Evolutionary conservation across 2,329 filamentous ascomycete species (phyloP).

Genomic region (Paecilomyces niveus): DNA sequence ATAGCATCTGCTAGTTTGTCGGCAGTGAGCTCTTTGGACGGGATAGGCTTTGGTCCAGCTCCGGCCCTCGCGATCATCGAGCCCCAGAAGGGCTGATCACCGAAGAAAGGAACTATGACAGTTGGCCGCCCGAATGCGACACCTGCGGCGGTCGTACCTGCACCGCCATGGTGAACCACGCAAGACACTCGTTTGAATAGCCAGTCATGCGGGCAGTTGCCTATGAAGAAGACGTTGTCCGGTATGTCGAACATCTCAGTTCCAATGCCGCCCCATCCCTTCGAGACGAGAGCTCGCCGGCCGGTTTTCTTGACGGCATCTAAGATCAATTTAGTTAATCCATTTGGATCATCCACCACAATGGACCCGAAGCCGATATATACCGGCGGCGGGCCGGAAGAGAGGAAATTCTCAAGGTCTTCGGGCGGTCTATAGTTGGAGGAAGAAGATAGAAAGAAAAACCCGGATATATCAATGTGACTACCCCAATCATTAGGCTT

Average conservation of each 20-base stretch:
- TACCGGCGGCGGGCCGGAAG: slow-evolving; percentile 62
- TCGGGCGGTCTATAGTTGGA: slow-evolving; percentile 59
- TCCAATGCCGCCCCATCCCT: slow-evolving; percentile 82
- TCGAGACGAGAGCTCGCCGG: slow-evolving; percentile 73
- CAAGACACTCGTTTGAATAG: slow-evolving; percentile 72
- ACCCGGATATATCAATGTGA: slow-evolving; percentile 67
- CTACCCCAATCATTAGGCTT: slow-evolving; percentile 70
- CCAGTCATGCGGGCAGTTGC: slow-evolving; percentile 85
- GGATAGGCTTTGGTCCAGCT: slow-evolving; percentile 64
- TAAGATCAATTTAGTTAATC: slow-evolving; percentile 64
- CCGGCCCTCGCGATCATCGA: slow-evolving; percentile 66
- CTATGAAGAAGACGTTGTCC: slow-evolving; percentile 72
- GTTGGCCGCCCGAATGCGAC: slow-evolving; percentile 74
- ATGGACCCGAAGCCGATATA: slow-evolving; percentile 83
- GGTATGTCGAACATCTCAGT: slow-evolving; percentile 64
- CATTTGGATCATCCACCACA: slow-evolving; percentile 68
- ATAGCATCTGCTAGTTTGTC: slow-evolving; percentile 62
- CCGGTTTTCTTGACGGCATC: slow-evolving; percentile 61
- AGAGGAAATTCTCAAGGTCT: slow-evolving; percentile 60
- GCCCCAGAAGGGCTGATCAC: slow-evolving; percentile 79
- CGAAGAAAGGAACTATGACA: slow-evolving; percentile 79
- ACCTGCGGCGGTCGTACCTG: slow-evolving; percentile 82
- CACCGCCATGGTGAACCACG: slow-evolving; percentile 82
- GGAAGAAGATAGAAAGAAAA: slow-evolving; percentile 66
- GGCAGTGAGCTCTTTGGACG: slow-evolving; percentile 59